These are phyloP conservation scores for Proliferodiscus dingleyae DNA, from an alignment of 2,329 filamentous ascomycete species.

Conservation along the genomic window DNA sequence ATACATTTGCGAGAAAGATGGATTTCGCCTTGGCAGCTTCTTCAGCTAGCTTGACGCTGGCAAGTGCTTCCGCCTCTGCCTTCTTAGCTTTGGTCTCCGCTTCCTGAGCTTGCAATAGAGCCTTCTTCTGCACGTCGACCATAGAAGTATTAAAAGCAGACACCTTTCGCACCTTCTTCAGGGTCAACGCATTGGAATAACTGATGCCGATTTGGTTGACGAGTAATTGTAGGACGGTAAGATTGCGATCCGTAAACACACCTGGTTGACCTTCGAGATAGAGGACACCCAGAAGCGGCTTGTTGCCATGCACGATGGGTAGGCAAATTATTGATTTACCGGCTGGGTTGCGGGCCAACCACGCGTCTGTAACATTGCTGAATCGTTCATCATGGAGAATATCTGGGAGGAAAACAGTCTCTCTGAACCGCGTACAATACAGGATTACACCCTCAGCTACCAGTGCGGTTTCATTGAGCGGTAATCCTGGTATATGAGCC, in stretches of 20 bases:
- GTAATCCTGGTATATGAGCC: conserved; percentile 60
- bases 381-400: conserved; percentile 72
- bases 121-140: conserved; percentile 70
- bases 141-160: conserved; percentile 74
- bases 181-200: conserved; percentile 62
- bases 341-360: conserved; percentile 62
- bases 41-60: conserved; percentile 76
- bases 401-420: conserved; percentile 69
- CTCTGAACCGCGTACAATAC: conserved; percentile 72
- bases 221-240: conserved; percentile 62
- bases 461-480: conserved; percentile 59
- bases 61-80: conserved; percentile 70
- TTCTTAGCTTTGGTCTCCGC: conserved; percentile 72
- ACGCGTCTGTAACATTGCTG: conserved; percentile 66
- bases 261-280: conserved; percentile 72
- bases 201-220: conserved; percentile 75
- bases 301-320: conserved; percentile 68
- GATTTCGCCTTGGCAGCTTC: conserved; percentile 80
- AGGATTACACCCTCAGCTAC: conserved; percentile 74
- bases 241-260: conserved; percentile 70
- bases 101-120: conserved; percentile 65
- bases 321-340: conserved; percentile 76
- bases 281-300: conserved; percentile 65
- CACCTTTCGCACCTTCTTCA: conserved; percentile 70
- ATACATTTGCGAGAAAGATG: conserved; percentile 76